A percentile compares a stretch with the other conserved stretches of the same genome.
phyloP scores from a whole-genome alignment of 2,329 filamentous ascomycete species.

The Hypocreales sp. region DNA sequence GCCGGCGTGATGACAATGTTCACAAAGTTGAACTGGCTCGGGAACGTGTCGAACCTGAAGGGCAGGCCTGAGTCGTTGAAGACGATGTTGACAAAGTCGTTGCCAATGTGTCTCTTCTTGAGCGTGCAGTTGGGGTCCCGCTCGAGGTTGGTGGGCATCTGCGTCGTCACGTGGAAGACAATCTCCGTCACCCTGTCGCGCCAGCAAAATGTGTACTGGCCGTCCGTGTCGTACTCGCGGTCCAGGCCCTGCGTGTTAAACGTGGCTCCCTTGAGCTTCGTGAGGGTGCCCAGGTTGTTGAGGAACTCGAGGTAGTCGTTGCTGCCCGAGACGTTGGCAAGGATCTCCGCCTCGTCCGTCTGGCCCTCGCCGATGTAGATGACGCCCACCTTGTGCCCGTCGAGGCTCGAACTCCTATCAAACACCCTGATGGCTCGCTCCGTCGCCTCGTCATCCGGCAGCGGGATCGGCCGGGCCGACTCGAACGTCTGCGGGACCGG shows the following conservation, averaged over 20 bases:
- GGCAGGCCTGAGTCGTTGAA: conserved; percentile 92
- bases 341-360: conserved; percentile 65
- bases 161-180: conserved; percentile 87
- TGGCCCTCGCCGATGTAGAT: conserved; percentile 87
- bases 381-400: conserved; percentile 90
- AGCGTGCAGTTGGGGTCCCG: conserved; percentile 59
- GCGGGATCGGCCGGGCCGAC: conserved; percentile 52
- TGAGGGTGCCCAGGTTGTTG: conserved; percentile 65
- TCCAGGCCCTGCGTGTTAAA: conserved; percentile 94
- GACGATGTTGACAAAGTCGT: conserved; percentile 95
- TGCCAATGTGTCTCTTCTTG: conserved; percentile 93
- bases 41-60: conserved; percentile 83
- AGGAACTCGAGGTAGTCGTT: conserved; percentile 80
- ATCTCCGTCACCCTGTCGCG: conserved; percentile 89
- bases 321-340: conserved; percentile 75
- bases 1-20: conserved; percentile 92
- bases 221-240: conserved; percentile 60
- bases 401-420: conserved; percentile 77
- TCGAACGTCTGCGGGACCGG: conserved; percentile 43
- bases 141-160: conserved; percentile 84
- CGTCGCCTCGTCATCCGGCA: conserved; percentile 56
- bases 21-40: conserved; percentile 90
- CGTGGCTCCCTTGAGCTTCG: conserved; percentile 62
- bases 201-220: conserved; percentile 84
- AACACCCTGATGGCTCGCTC: conserved; percentile 65